These are phyloP conservation scores for Volvox carteri DNA, from an alignment of 163 green algal species.

Conservation along the genomic window DNA sequence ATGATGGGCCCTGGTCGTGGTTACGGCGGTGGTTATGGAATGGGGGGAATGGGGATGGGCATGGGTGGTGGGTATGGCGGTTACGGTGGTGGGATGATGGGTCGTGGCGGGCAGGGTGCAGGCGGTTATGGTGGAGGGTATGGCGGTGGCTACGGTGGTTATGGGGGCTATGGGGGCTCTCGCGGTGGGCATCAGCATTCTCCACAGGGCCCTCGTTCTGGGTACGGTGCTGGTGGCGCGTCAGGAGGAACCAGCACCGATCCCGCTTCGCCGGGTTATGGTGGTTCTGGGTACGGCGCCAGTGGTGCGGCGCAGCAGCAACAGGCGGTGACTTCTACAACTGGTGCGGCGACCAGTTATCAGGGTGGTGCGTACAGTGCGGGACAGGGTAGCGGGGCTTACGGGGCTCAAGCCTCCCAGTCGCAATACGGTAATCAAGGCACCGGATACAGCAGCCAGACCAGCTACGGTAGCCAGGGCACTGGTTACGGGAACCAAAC, in stretches of 20 bases:
- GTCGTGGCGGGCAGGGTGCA: conserved; percentile 18
- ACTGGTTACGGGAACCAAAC: conserved; percentile 27
- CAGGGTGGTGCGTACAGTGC: conserved; percentile 10
- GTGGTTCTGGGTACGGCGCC: background rate
- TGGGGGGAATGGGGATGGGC: conserved; percentile 32
- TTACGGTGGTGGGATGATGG: conserved; percentile 47
- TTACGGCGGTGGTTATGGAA: conserved; percentile 31
- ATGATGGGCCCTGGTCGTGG: conserved; percentile 17
- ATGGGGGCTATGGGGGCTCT: background rate
- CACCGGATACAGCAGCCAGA: conserved; percentile 32
- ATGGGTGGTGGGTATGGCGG: conserved; percentile 31
- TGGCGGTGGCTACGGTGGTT: background rate
- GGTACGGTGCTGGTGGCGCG: background rate
- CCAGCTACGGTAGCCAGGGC: conserved; percentile 1
- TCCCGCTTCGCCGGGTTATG: background rate
- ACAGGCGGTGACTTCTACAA: background rate
- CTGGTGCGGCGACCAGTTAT: background rate
- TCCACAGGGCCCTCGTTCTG: background rate
- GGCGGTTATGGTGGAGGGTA: conserved; percentile 40
- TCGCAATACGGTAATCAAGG: conserved; percentile 12
- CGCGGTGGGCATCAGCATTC: conserved; percentile 13
- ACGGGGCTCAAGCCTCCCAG: background rate
- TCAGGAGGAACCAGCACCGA: background rate
- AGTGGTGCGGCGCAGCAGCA: background rate
- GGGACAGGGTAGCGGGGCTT: background rate